phyloP scores from a whole-genome alignment of 148 eudicot species.

The Rhododendron henanense region DNA sequence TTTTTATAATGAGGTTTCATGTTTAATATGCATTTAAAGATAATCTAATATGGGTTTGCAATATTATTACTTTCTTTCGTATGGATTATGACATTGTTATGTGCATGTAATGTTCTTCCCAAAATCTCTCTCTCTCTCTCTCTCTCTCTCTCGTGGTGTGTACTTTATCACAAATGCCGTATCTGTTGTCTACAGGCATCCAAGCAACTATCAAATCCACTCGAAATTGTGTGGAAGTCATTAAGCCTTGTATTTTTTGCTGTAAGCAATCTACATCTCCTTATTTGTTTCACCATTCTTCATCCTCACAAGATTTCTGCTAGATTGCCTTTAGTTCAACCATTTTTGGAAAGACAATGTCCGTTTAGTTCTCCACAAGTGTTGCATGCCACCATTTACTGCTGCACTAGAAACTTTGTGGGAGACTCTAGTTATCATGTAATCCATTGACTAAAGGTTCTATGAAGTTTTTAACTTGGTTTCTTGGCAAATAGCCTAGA shows the following conservation, averaged over 20 bases:
- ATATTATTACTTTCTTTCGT: background rate
- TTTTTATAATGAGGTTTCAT: background rate
- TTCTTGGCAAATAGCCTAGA: background rate
- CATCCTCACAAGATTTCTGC: background rate
- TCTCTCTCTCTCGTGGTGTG: background rate
- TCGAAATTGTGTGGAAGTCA: constrained; percentile 90
- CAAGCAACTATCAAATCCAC: constrained; percentile 64
- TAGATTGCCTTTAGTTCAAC: background rate
- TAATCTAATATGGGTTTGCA: background rate
- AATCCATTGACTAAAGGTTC: background rate
- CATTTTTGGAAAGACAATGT: background rate
- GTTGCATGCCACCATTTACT: background rate
- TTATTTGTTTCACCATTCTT: background rate
- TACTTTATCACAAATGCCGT: background rate
- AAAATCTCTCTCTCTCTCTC: background rate
- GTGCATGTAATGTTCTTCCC: background rate
- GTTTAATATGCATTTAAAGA: background rate
- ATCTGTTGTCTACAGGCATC: constrained; percentile 47
- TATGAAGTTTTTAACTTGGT: background rate
- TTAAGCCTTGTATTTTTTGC: constrained; percentile 93
- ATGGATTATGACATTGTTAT: background rate
- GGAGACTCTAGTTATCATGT: background rate
- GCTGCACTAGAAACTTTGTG: background rate
- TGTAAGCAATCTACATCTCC: constrained; percentile 45
- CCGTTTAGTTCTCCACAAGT: background rate